Base-by-base conservation (phyloP, 2,329 filamentous ascomycete species). In the Trichoderma gracile region DNA sequence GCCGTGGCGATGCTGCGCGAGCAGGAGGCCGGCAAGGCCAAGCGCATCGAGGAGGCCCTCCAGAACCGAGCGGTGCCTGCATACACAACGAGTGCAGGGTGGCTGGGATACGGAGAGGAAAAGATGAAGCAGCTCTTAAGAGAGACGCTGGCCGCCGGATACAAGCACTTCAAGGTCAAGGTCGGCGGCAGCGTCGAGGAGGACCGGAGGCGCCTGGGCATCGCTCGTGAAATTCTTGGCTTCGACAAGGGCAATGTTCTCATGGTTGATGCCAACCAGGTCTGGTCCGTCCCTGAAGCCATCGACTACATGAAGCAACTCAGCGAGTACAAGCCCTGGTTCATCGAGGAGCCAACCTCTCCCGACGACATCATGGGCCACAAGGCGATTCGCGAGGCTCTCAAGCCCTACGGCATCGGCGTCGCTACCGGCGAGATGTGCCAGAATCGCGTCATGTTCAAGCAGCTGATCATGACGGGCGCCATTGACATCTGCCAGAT, bases 391-490 rank as follows among this genome's bases (percentile, higher is more conserved):
- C 87, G 91, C 58, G 89, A 94, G 67, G 92, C 92, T 4, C 86
- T 97, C 12, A 84, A 84, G 71, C 87, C 90, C 0, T 81, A 87
- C 73, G 86, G 85, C 64, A 92, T 97, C 71, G 91, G 91, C 65
- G 93, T 96, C 5, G 93, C 93, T 8, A 96, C 93, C 0, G 93
- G 93, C 68, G 93, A 97, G 80, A 96, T 96, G 92, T 95, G 92
- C 80, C 93, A 96, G 81, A 97, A 96, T 81, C 88, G 93, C 45
- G 91, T 96, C 69, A 86, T 96, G 72, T 96, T 96, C 86, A 97
- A 96, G 84, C 93, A 97, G 78, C 85, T 96, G 66, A 84, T 97
- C 58, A 86, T 89, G 74, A 82, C 86, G 2, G 89, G 89, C 57
- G 91, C 92, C 66, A 91, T 96, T 71, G 92, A 95, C 72, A 87